Conservation (phyloP, 139 green algal species). For the Dunaliella primolecta region DNA sequence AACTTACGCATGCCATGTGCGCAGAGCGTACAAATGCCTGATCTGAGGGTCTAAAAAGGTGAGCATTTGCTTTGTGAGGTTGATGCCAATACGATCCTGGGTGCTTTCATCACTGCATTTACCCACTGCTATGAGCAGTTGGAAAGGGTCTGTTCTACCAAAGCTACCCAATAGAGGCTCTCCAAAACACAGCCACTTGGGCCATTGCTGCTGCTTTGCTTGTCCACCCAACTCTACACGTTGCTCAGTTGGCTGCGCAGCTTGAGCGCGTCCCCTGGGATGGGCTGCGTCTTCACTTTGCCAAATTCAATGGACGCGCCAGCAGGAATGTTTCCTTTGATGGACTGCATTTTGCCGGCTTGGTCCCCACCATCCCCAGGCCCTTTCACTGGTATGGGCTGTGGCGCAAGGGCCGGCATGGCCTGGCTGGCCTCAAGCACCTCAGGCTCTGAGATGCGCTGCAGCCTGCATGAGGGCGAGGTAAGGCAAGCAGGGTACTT, state of each 20-base stretch:
- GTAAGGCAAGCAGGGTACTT: not conserved
- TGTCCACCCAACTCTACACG: too few species aligned
- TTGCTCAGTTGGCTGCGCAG: slow-evolving; percentile 10
- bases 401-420: not conserved
- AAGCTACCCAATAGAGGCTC: too few species aligned
- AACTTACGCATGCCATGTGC: too few species aligned
- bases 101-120: too few species aligned
- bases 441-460: slow-evolving; percentile 4
- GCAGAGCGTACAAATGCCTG: too few species aligned
- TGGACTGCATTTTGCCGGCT: slow-evolving; percentile 1
- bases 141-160: too few species aligned
- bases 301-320: slow-evolving; percentile 19
- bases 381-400: not conserved
- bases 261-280: slow-evolving; percentile 6
- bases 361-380: not conserved
- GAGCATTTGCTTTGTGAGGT: too few species aligned
- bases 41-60: too few species aligned
- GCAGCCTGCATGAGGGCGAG: slow-evolving; percentile 11
- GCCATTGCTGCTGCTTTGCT: too few species aligned
- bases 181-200: too few species aligned
- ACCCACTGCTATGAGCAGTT: too few species aligned
- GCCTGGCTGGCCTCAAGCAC: not conserved
- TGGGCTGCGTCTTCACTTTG: slow-evolving; percentile 1
- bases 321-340: slow-evolving; percentile 3
- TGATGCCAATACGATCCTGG: too few species aligned